Evolutionary conservation across 768 basidiomycete species (phyloP).

Genomic region (Coprinopsis sp.): DNA sequence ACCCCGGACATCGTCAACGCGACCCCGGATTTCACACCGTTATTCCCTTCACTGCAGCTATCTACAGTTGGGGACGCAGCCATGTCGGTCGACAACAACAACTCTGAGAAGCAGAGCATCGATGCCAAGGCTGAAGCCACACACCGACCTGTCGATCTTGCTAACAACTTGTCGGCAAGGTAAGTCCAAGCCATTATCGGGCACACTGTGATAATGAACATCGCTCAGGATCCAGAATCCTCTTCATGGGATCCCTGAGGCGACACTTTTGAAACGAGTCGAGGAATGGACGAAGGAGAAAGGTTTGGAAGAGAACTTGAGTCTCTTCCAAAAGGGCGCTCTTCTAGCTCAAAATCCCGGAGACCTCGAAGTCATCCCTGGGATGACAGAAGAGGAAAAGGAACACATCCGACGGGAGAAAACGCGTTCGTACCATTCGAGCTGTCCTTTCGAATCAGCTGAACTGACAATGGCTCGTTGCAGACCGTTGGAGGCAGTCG

Average conservation of each 20-base stretch:
- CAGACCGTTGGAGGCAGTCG: conserved; percentile 48
- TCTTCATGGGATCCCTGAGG: conserved; percentile 52
- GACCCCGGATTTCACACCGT: too few species aligned
- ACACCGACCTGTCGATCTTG: conserved; percentile 22
- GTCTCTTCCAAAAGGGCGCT: conserved; percentile 63
- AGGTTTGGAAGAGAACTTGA: conserved; percentile 39
- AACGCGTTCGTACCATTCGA: conserved; percentile 37
- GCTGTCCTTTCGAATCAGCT: not conserved
- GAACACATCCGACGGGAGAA: conserved; percentile 41
- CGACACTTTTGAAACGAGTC: conserved; percentile 55
- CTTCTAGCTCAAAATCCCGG: conserved; percentile 65
- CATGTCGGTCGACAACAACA: not conserved
- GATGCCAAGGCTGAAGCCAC: conserved; percentile 8
- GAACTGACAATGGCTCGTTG: conserved; percentile 2
- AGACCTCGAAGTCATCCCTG: conserved; percentile 37
- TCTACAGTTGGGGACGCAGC: too few species aligned
- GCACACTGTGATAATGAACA: not conserved
- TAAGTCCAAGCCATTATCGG: conserved; percentile 14
- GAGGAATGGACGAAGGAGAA: conserved; percentile 53
- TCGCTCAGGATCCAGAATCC: conserved; percentile 39
- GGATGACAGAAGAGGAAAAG: conserved; percentile 34
- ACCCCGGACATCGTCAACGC: too few species aligned
- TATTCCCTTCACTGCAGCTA: too few species aligned
- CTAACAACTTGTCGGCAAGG: conserved; percentile 41
- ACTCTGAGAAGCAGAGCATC: not conserved